Conservation (phyloP, 1,139 yeast species). For the Blastobotrys persicus region DNA sequence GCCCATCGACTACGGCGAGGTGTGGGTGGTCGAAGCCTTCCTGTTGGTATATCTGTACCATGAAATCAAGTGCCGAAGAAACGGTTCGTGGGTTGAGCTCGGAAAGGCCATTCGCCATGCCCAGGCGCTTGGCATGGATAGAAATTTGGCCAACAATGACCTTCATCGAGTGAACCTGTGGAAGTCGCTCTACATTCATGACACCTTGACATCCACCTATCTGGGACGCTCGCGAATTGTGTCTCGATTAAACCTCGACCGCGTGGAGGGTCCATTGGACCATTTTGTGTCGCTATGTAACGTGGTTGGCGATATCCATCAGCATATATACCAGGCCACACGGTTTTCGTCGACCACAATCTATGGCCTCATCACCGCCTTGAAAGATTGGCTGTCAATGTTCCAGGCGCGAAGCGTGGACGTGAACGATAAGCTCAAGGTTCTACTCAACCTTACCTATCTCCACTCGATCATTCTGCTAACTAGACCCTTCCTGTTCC, state of each 20-base stretch:
- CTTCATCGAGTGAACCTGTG: not conserved
- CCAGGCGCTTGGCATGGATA: constrained; percentile 31
- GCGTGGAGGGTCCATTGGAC: not conserved
- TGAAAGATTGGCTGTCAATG: not conserved
- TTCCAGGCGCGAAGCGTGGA: not conserved
- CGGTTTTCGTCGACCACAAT: not conserved
- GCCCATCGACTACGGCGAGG: constrained; percentile 39
- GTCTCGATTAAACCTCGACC: not conserved
- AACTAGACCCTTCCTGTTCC: constrained; percentile 2
- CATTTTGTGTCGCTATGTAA: constrained; percentile 1
- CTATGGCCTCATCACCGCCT: not conserved
- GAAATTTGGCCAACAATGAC: not conserved
- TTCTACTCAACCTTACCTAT: constrained; percentile 2
- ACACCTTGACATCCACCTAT: not conserved
- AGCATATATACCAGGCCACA: not conserved
- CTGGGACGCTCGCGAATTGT: not conserved
- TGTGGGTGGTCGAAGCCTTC: constrained; percentile 48
- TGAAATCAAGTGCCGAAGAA: constrained; percentile 41
- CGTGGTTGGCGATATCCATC: constrained; percentile 1
- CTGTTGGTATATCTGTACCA: constrained; percentile 42
- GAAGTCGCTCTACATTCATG: constrained; percentile 5
- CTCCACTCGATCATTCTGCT: constrained; percentile 2
- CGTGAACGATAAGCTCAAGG: constrained; percentile 1
- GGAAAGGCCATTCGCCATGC: constrained; percentile 38
- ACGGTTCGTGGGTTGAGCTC: constrained; percentile 44